Evolutionary conservation across 495 filamentous ascomycete genomes (phyloP), one percentile per base, ranked within the genome.

Genomic region (Lophiostoma macrostomum): DNA sequence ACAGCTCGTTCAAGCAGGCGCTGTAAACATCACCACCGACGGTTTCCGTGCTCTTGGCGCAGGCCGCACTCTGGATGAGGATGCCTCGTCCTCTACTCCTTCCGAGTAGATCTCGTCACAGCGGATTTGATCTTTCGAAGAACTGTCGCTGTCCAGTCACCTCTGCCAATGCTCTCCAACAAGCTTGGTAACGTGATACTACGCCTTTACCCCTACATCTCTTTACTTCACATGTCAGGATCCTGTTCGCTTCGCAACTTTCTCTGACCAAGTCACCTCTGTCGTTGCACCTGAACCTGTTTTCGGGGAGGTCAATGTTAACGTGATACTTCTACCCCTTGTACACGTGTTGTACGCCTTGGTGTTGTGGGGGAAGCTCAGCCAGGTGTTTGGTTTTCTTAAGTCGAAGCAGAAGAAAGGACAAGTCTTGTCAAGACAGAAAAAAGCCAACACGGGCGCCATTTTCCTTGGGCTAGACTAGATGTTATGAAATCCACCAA

Each of bases 1-100:
- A 55, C 53, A 94, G 88, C 80, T 96, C 51, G 89, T 96, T 24
- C 85, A 95, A 81, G 88, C 93, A 5, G 91, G 91, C 10, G 93
- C 91, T 7, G 89, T 97, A 16, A 88, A 83, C 22, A 78, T 96
- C 45, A 88, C 85, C 5, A 69, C 90, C 31, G 85, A 93, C 57
- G 87, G 84, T 12, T 64, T 64, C 51, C 56, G 27, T n/a, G 60
- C 60, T 27, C 20, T 64, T 2, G 49, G 50, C 18, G 48, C 49
- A 16, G 50, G 49, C 8, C 20, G 29, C 34, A 5, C 14, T 16
- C 32, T 60, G n/a, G 19, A 14, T n/a, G 12, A 41, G 22, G 31
- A 28, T 6, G 14, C 14, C 14, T 44, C 55, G 8, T 29, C 27
- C 8, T 18, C 32, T 13, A 20, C 36, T 12, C 23, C 44, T 22